phyloP scores from a whole-genome alignment of 352 stramenopile genomes.

The Phytophthora hybrid region DNA sequence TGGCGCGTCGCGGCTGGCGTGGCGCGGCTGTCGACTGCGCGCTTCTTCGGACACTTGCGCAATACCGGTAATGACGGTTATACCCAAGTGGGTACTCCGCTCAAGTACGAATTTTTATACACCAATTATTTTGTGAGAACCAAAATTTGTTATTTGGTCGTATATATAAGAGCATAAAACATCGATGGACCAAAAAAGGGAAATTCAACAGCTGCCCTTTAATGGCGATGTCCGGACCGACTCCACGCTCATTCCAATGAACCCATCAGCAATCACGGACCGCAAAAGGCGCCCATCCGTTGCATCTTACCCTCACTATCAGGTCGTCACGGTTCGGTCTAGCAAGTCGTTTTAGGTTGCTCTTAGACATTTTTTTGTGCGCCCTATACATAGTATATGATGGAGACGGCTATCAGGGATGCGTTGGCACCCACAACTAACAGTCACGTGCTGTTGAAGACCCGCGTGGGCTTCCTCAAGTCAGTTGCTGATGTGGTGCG shows the following conservation, averaged over 20 bases:
- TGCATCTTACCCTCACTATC: not conserved
- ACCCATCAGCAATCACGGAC: not conserved
- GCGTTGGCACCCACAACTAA: not conserved
- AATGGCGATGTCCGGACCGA: not conserved
- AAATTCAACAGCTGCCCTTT: not conserved
- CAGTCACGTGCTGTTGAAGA: not conserved
- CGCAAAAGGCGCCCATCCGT: not conserved
- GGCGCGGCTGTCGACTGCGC: not conserved
- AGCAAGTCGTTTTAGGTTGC: not conserved
- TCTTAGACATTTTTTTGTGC: not conserved
- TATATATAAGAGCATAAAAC: not conserved
- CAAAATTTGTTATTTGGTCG: not conserved
- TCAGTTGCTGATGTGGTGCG: not conserved
- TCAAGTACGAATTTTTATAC: constrained; percentile 1
- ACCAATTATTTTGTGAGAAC: constrained; percentile 1
- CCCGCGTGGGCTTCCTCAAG: not conserved
- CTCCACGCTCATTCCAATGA: not conserved
- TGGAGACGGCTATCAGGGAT: not conserved
- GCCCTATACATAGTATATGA: not conserved
- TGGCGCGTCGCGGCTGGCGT: too few relatives aligned
- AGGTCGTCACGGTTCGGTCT: not conserved
- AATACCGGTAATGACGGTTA: not conserved
- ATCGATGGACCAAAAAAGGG: not conserved
- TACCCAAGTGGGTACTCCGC: not conserved
- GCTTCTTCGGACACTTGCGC: not conserved